Percentiles rank a stretch among this genome's conserved stretches.
phyloP scores from a whole-genome alignment of 768 basidiomycete species.

The Boletus barrowsii region DNA sequence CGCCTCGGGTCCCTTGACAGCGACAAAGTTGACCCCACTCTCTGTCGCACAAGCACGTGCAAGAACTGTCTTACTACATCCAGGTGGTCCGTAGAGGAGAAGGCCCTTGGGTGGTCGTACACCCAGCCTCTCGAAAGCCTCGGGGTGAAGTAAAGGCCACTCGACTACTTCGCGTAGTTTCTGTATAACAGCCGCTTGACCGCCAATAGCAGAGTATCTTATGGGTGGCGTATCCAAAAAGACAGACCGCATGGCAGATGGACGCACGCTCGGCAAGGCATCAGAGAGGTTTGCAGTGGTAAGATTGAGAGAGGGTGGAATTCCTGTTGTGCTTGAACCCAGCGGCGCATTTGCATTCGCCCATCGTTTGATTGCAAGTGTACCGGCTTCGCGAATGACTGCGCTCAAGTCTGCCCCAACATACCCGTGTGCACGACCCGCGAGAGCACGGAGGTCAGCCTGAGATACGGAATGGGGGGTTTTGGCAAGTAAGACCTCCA shows the following conservation, averaged over 20 bases:
- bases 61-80: constrained; percentile 94
- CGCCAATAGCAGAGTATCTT: constrained; percentile 86
- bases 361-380: constrained; percentile 85
- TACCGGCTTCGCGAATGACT: constrained; percentile 90
- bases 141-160: constrained; percentile 89
- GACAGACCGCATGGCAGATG: constrained; percentile 92
- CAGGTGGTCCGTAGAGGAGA: constrained; percentile 91
- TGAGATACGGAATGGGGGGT: constrained; percentile 71
- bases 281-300: constrained; percentile 60
- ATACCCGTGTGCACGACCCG: constrained; percentile 87
- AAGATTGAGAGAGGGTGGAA: constrained; percentile 38
- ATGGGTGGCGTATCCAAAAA: constrained; percentile 85
- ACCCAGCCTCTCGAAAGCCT: constrained; percentile 83
- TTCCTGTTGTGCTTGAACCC: constrained; percentile 3
- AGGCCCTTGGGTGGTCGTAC: constrained; percentile 88
- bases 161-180: constrained; percentile 90
- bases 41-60: constrained; percentile 92
- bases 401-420: constrained; percentile 95
- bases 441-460: constrained; percentile 60
- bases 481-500: constrained; percentile 77
- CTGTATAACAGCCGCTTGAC: constrained; percentile 76
- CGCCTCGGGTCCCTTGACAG: constrained; percentile 97
- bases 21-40: constrained; percentile 93
- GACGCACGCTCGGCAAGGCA: constrained; percentile 77
- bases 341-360: constrained; percentile 32